A percentile compares a stretch with the other conserved stretches of the same genome.
phyloP scores from a whole-genome alignment of 208 protist species.

The Entamoeba invadens region DNA sequence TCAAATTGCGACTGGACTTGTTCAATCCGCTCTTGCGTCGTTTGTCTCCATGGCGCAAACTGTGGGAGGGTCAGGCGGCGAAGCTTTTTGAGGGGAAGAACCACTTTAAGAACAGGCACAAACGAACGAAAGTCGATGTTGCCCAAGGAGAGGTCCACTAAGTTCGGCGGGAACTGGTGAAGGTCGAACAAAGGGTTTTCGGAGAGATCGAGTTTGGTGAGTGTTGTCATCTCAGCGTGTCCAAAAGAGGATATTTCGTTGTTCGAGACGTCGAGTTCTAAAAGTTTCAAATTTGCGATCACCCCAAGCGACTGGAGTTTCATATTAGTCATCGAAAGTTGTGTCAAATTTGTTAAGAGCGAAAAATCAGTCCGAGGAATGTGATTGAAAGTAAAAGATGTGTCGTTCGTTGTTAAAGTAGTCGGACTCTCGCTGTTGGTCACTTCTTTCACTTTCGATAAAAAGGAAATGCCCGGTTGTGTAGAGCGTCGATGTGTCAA shows the following conservation, averaged over 20 bases:
- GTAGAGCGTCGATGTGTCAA: too few relatives aligned
- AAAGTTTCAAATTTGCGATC: background rate
- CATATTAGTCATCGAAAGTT: background rate
- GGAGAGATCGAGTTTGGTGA: background rate
- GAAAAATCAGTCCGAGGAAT: background rate
- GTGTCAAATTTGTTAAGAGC: background rate
- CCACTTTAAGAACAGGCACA: background rate
- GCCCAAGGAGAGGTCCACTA: background rate
- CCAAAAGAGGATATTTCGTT: background rate
- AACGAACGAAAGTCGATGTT: background rate
- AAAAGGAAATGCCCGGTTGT: too few relatives aligned
- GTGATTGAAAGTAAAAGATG: background rate
- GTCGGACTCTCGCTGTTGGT: background rate
- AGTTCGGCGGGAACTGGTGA: background rate
- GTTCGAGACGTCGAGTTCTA: background rate
- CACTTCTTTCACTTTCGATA: background rate
- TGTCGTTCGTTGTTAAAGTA: background rate
- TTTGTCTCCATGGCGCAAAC: background rate
- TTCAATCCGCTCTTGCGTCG: background rate
- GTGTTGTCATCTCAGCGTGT: background rate
- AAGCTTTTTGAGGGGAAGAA: background rate
- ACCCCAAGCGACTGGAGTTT: background rate
- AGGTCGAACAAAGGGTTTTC: background rate
- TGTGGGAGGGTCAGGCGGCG: background rate
- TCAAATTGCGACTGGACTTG: background rate